Percentiles rank a stretch among this genome's conserved stretches.
Conservation (phyloP, 352 stramenopile genomes). For the Phytophthora kernoviae region DNA sequence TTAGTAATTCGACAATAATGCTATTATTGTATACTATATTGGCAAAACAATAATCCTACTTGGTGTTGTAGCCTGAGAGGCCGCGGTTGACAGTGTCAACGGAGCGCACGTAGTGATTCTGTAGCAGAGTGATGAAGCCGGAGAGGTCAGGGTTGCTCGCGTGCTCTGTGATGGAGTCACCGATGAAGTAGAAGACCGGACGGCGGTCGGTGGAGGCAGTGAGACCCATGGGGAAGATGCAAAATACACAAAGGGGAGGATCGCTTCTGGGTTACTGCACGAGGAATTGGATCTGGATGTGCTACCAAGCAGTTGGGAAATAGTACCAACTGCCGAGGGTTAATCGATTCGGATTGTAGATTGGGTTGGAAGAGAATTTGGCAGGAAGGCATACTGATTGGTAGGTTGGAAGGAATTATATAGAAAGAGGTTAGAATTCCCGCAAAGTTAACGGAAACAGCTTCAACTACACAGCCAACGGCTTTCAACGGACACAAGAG, state of each 20-base stretch:
- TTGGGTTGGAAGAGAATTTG: too few species aligned
- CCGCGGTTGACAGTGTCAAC: constrained; percentile 64
- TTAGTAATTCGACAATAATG: constrained; percentile 4
- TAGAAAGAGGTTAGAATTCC: too few species aligned
- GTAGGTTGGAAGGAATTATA: too few species aligned
- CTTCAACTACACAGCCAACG: too few species aligned
- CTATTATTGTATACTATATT: not conserved
- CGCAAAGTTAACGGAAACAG: too few species aligned
- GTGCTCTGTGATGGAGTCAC: constrained; percentile 70
- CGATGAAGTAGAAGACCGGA: constrained; percentile 53
- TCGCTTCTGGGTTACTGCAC: too few species aligned
- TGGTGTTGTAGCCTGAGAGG: constrained; percentile 60
- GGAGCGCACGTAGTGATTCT: constrained; percentile 57
- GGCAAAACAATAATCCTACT: constrained; percentile 21
- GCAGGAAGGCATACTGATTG: too few species aligned
- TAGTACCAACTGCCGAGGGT: too few species aligned
- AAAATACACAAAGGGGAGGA: not conserved
- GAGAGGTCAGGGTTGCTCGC: constrained; percentile 33
- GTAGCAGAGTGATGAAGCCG: constrained; percentile 54
- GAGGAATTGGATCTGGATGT: too few species aligned
- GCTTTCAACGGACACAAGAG: too few species aligned
- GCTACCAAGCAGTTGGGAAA: too few species aligned
- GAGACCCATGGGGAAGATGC: constrained; percentile 18
- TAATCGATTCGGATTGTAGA: too few species aligned
- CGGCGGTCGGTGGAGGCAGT: constrained; percentile 31